Evolutionary conservation across 2,329 filamentous ascomycete species (phyloP), one percentile per base, ranked within the genome.

Genomic region (Ampelomyces quisqualis): DNA sequence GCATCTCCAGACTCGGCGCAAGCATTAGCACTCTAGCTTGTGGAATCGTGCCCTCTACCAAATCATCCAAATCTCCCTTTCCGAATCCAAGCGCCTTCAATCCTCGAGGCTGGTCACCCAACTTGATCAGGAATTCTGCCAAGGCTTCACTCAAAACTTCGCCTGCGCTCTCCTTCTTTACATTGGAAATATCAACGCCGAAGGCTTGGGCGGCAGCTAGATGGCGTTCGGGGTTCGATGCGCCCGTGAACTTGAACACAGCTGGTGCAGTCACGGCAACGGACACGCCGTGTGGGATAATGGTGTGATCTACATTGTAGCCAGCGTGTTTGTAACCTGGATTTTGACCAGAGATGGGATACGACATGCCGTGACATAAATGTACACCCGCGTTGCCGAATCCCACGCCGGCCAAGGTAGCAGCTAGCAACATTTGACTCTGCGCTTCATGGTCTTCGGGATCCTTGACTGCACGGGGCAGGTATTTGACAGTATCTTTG

Each of bases 321-420:
- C 93, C 93, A 0, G 78, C 69, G 65, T 98, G 93, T 58, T 82
- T 84, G 72, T 97, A 97, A 4, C 86, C 85, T 0, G 88, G 88
- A 66, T 98, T 98, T 66, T 96, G 90, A 20, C 90, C 88, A 0
- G 89, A 95, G 62, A 98, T 95, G 13, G 93, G 93, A 64, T 98
- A 98, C 17, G 88, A 94, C 91, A 98, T 97, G 65, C 91, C 85
- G 64, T 88, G 85, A 67, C 85, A 88, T 7, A 88, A 76, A 72
- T 98, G 93, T 2, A 98, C 93, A 34, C 94, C 93, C 1, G 94
- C 94, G 60, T 98, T 98, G 14, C 94, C 93, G 67, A 98, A 98
- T 0, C 93, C 93, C 3, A 98, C 90, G 31, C 93, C 93, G 0
- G 94, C 93, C 2, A 98, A 75, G 0, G 93, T 98, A 1, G 93